Base-by-base conservation (phyloP, 75 land plant genomes). In the Picea sitchensis region DNA sequence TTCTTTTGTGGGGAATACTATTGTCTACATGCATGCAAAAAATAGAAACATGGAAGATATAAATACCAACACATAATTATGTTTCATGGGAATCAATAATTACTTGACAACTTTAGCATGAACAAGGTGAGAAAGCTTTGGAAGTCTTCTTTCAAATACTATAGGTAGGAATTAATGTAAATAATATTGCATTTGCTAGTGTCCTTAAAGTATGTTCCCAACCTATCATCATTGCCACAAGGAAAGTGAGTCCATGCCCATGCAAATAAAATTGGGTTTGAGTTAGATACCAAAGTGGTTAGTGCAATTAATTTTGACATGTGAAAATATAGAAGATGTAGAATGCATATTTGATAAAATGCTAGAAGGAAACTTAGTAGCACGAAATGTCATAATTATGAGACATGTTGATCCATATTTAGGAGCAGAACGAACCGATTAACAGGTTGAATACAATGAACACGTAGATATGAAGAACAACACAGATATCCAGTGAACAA, bases 41-140 rank as follows among this genome's bases (percentile, higher is more conserved):
- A 47, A 3, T 8, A 36, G 5, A 80, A 57, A 77, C 60, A 82
- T 87, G 51, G 74, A 81, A 1, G 38, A 64, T 18, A 91, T 87
- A 23, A 64, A 84, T 88, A 82, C 88, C 88, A 0, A 83, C 84
- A 30, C 80, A 79, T 32, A 88, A 87, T 76, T 68, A 65, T 6
- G 88, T 91, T 0, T 84, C 93, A 4, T 91, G 91, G 88, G 86
- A 80, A 63, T 82, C 77, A 32, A 30, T 91, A 34, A 91, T 88
- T 21, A 68, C 74, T 21, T 79, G 79, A 0, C 79, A 86, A 38
- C 79, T 58, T 4, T 77, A 76, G 65, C 68, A 67, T 62, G 86
- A 86, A 63, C 30, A 41, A 6, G 79, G 78, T 20, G 71, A 79
- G 14, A 54, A 77, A n/a, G 93, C 87, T 12, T 77, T 91, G 83